These are phyloP conservation scores for Ophiostoma australiae DNA, from an alignment of 2,329 filamentous ascomycete species.

Conservation along the genomic window DNA sequence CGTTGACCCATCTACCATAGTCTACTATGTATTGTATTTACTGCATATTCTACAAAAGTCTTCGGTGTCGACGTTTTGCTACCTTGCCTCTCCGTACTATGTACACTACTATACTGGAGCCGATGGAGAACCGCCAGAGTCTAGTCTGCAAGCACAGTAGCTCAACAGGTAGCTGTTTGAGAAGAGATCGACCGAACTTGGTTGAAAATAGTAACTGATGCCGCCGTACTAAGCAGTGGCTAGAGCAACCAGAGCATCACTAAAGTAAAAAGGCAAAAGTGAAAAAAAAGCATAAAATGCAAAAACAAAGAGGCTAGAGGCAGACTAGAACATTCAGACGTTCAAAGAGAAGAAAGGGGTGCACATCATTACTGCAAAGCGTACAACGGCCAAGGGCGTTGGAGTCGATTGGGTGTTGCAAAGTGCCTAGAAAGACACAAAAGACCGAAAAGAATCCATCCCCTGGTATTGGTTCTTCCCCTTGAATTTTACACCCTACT, in stretches of 20 bases:
- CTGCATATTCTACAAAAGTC: too few species aligned
- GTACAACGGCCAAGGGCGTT: not conserved
- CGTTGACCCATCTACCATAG: slow-evolving; percentile 8
- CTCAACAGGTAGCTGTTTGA: not conserved
- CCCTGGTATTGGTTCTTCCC: slow-evolving; percentile 8
- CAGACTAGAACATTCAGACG: not conserved
- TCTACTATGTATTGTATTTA: too few species aligned
- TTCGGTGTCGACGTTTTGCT: too few species aligned
- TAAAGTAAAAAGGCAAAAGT: not conserved
- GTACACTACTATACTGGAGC: not conserved
- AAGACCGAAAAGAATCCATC: not conserved
- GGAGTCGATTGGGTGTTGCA: not conserved
- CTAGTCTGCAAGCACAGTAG: not conserved
- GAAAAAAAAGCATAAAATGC: not conserved
- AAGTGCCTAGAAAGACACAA: not conserved
- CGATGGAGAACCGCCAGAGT: not conserved
- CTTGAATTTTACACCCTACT: not conserved
- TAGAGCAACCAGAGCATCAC: not conserved
- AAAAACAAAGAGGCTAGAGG: not conserved
- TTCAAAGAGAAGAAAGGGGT: slow-evolving; percentile 4
- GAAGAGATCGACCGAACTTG: not conserved
- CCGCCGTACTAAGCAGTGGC: not conserved
- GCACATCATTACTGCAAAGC: slow-evolving; percentile 12
- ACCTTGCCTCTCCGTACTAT: too few species aligned
- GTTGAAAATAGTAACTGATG: slow-evolving; percentile 8